Evolutionary conservation across 2,329 filamentous ascomycete genomes (phyloP).

Genomic region (Diaporthe citri): DNA sequence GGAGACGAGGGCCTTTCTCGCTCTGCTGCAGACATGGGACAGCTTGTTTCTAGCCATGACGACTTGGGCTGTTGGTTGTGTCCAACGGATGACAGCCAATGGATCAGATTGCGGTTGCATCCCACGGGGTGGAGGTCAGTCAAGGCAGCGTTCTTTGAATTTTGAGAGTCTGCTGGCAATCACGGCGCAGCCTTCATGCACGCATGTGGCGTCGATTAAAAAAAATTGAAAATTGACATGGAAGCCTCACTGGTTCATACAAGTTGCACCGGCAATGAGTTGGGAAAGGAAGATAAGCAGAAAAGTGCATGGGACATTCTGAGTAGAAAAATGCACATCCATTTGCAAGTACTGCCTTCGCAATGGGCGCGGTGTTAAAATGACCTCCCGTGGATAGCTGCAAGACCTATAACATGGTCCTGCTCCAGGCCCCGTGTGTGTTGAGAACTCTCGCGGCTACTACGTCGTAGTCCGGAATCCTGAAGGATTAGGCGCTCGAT

Average conservation of each 20-base stretch:
- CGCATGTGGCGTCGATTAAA: neutral
- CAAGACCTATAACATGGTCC: too few relatives aligned
- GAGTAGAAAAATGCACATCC: neutral
- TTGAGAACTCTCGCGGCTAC: neutral
- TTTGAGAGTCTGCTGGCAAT: neutral
- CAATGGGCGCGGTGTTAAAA: neutral
- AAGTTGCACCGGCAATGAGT: neutral
- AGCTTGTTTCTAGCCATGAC: neutral
- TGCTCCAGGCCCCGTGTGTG: neutral
- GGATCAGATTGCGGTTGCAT: slow-evolving; percentile 13
- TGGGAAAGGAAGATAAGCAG: neutral
- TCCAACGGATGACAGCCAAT: slow-evolving; percentile 26
- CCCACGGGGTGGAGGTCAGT: neutral
- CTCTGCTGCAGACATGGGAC: slow-evolving; percentile 8
- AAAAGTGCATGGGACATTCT: neutral
- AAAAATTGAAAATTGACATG: neutral
- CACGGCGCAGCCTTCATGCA: neutral
- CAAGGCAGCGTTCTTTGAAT: neutral
- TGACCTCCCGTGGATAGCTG: too few relatives aligned
- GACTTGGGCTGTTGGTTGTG: slow-evolving; percentile 32
- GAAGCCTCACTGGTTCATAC: neutral
- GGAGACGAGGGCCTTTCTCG: neutral
- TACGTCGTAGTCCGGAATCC: neutral
- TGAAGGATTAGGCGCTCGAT: slow-evolving; percentile 20
- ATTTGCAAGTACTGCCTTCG: neutral